Conservation (phyloP, 805 yeast species). For the Myxozyma geophila region DNA sequence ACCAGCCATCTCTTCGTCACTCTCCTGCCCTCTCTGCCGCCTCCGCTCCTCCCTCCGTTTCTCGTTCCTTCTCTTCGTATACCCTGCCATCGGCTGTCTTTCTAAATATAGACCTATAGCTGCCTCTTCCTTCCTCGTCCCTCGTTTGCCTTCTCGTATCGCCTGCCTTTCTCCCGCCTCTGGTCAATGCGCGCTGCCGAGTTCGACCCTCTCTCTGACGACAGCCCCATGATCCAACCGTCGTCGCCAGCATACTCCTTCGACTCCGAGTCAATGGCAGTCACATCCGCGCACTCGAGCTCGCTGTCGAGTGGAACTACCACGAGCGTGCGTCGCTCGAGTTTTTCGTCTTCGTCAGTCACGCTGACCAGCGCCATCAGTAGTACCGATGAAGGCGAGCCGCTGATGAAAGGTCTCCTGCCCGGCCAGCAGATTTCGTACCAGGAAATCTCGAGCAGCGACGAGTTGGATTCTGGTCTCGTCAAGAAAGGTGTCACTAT, state of each 20-base stretch:
- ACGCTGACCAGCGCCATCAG: background rate
- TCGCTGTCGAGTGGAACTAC: constrained; percentile 10
- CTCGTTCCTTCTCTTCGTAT: background rate
- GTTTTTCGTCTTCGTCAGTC: constrained; percentile 3
- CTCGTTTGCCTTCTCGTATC: background rate
- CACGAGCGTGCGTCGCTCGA: constrained; percentile 11
- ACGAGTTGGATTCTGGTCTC: background rate
- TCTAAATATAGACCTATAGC: background rate
- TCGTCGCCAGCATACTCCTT: background rate
- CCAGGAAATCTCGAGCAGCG: constrained; percentile 1
- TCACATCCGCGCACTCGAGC: constrained; percentile 5
- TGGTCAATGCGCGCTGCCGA: background rate
- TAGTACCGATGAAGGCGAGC: background rate
- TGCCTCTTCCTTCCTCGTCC: background rate
- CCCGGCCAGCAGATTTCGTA: background rate
- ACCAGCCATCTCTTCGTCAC: background rate
- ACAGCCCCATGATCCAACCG: background rate
- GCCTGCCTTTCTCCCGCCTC: background rate
- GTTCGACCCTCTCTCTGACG: background rate
- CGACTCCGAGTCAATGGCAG: background rate
- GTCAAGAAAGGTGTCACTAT: constrained; percentile 4
- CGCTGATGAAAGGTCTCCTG: background rate
- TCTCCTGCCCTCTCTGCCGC: too few relatives aligned
- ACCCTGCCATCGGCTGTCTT: background rate
- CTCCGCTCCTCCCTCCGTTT: background rate